phyloP scores from a whole-genome alignment of 371 early-diverging fungal species.

The Syncephalastrum contaminatum region DNA sequence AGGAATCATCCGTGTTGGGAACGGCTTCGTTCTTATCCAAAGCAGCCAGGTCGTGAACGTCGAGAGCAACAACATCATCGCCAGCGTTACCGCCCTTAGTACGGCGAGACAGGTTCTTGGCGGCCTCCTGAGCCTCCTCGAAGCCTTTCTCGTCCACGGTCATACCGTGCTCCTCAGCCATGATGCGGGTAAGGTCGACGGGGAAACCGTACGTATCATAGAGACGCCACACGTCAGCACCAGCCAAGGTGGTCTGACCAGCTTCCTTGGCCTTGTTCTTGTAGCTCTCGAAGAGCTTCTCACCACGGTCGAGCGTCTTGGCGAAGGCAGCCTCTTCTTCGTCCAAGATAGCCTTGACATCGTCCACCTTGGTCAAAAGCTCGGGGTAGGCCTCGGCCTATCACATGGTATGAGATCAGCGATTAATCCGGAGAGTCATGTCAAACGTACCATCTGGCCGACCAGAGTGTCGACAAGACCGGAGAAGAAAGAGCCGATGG shows the following conservation, averaged over 20 bases:
- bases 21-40: slow-evolving; percentile 74
- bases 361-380: slow-evolving; percentile 67
- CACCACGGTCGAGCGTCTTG: slow-evolving; percentile 98
- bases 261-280: slow-evolving; percentile 70
- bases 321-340: slow-evolving; percentile 98
- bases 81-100: slow-evolving; percentile 61
- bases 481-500: slow-evolving; percentile 92
- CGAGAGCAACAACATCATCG: slow-evolving; percentile 72
- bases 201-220: slow-evolving; percentile 99
- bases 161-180: slow-evolving; percentile 97
- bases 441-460: slow-evolving; percentile 58
- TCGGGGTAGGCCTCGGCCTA: slow-evolving; percentile 88
- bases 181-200: slow-evolving; percentile 96
- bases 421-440: neutral
- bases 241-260: slow-evolving; percentile 66
- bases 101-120: slow-evolving; percentile 79
- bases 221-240: slow-evolving; percentile 95
- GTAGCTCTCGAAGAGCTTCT: slow-evolving; percentile 88
- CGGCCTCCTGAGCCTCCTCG: slow-evolving; percentile 76
- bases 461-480: slow-evolving; percentile 87
- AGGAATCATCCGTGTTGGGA: slow-evolving; percentile 86
- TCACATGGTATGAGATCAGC: neutral
- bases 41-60: slow-evolving; percentile 90
- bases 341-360: slow-evolving; percentile 90
- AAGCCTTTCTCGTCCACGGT: slow-evolving; percentile 88